These are phyloP conservation scores for Haematococcus lacustris DNA, from an alignment of 139 green algal genomes.

Conservation along the genomic window DNA sequence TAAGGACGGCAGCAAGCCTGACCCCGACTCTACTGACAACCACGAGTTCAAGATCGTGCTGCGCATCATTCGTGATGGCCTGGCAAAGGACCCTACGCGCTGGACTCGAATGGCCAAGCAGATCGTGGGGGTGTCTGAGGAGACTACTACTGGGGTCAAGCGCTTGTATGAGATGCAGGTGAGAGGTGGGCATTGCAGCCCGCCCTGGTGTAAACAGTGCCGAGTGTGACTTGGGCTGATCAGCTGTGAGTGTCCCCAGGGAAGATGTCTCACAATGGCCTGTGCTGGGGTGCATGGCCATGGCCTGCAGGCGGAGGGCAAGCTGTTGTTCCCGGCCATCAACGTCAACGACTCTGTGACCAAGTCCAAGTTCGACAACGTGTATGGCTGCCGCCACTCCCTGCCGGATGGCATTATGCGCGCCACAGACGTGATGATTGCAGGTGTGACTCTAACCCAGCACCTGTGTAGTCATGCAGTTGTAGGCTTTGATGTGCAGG, in stretches of 20 bases:
- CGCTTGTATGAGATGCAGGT: slow-evolving; percentile 99
- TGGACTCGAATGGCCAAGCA: slow-evolving; percentile 64
- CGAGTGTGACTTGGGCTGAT: too few species aligned
- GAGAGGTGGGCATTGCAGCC: too few species aligned
- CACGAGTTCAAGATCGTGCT: slow-evolving; percentile 99
- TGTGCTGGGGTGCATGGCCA: too few species aligned
- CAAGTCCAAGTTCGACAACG: slow-evolving; percentile 99
- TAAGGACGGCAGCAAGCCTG: slow-evolving; percentile 85
- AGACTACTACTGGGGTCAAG: slow-evolving; percentile 99
- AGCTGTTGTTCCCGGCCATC: slow-evolving; percentile 98
- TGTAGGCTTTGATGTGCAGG: not conserved
- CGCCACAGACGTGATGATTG: slow-evolving; percentile 97
- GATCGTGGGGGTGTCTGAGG: slow-evolving; percentile 91
- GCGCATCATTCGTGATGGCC: slow-evolving; percentile 75
- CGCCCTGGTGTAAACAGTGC: too few species aligned
- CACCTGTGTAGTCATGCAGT: not conserved
- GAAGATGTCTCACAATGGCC: too few species aligned
- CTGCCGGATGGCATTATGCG: slow-evolving; percentile 99
- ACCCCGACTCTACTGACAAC: slow-evolving; percentile 93
- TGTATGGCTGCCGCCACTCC: slow-evolving; percentile 99
- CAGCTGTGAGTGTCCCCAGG: too few species aligned
- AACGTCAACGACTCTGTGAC: slow-evolving; percentile 99
- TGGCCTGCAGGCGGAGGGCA: slow-evolving; percentile 61
- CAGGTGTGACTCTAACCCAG: slow-evolving; percentile 31
- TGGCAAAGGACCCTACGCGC: slow-evolving; percentile 35